Conservation (phyloP, 305 asterid genomes). For the Andrographis paniculata region DNA sequence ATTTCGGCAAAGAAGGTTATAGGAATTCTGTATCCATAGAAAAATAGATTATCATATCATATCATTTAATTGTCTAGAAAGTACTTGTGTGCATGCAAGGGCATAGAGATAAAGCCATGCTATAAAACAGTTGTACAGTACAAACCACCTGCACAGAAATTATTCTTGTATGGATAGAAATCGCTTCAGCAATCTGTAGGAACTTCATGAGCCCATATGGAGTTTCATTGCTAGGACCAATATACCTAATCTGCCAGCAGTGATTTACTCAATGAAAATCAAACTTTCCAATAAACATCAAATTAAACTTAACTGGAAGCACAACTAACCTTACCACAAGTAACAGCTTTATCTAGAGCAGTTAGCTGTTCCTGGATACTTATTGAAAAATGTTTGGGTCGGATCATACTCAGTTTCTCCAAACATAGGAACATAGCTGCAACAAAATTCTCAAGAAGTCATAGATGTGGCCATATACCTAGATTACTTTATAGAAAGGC, state of each 20-base stretch:
- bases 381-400: constrained; percentile 32
- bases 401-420: constrained; percentile 84
- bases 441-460: constrained; percentile 19
- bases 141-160: constrained; percentile 67
- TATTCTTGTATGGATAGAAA: constrained; percentile 42
- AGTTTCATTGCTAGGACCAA: constrained; percentile 89
- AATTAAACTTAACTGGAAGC: constrained; percentile 15
- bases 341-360: constrained; percentile 63
- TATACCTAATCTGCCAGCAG: constrained; percentile 60
- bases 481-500: background rate
- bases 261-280: constrained; percentile 12
- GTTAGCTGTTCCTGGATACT: constrained; percentile 69
- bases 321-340: constrained; percentile 76
- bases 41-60: background rate
- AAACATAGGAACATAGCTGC: constrained; percentile 93
- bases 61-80: background rate
- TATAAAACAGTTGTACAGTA: background rate
- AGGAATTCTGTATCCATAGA: constrained; percentile 49
- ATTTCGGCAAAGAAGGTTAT: constrained; percentile 76
- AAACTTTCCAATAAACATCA: constrained; percentile 9
- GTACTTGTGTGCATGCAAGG: background rate
- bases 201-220: constrained; percentile 91
- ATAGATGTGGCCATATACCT: constrained; percentile 6
- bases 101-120: background rate
- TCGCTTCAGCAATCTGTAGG: constrained; percentile 43